Conservation (phyloP, 805 yeast species). For the Monosporozyma unispora region DNA sequence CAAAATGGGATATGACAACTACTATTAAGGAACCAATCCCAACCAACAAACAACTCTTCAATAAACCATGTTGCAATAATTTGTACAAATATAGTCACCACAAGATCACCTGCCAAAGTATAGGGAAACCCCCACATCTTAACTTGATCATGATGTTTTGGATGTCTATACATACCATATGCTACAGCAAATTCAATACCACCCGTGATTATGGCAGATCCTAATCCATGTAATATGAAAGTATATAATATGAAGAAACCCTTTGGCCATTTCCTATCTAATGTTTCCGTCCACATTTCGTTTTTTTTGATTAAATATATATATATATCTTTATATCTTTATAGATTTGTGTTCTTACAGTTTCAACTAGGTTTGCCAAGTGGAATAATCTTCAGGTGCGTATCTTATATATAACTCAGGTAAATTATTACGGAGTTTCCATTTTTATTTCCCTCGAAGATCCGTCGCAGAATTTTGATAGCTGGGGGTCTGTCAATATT, state of each 20-base stretch:
- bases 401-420: too few species aligned
- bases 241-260: conserved; percentile 4
- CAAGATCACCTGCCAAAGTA: conserved; percentile 23
- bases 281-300: neutral
- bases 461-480: too few species aligned
- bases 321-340: too few species aligned
- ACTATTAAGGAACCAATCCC: conserved; percentile 10
- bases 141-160: conserved; percentile 2
- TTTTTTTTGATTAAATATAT: too few species aligned
- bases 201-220: conserved; percentile 18
- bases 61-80: conserved; percentile 18
- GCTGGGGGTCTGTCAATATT: too few species aligned
- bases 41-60: conserved; percentile 17
- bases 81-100: conserved; percentile 17
- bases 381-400: too few species aligned
- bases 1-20: conserved; percentile 2
- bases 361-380: too few species aligned
- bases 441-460: too few species aligned
- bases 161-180: conserved; percentile 19
- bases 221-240: conserved; percentile 12
- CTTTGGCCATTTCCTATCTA: neutral
- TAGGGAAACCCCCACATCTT: conserved; percentile 23
- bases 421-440: too few species aligned
- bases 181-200: conserved; percentile 24
- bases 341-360: too few species aligned